Conservation (phyloP, 1,284 basidiomycete genomes). For the Austroboletus novae-zelandiae region DNA sequence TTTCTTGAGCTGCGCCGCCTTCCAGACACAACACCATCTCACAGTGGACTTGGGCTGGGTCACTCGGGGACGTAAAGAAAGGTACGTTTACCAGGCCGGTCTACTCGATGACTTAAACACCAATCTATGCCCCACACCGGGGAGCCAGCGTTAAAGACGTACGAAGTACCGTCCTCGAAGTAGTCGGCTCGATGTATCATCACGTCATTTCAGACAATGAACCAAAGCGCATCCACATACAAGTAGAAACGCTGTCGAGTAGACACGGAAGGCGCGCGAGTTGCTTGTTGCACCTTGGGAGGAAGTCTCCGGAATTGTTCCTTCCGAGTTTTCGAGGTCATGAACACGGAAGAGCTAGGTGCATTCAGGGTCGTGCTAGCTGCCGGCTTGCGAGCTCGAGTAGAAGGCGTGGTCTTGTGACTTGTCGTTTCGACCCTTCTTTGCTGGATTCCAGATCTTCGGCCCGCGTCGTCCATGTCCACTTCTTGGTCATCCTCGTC, state of each 20-base stretch:
- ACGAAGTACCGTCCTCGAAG: conserved; percentile 40
- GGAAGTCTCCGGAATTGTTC: too few relatives aligned
- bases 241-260: conserved; percentile 51
- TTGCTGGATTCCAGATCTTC: too few relatives aligned
- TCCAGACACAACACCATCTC: conserved; percentile 79
- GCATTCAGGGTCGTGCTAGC: too few relatives aligned
- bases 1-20: conserved; percentile 67
- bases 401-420: too few relatives aligned
- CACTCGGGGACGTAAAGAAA: neutral
- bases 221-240: conserved; percentile 52
- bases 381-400: too few relatives aligned
- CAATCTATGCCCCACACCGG: conserved; percentile 88
- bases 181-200: conserved; percentile 38
- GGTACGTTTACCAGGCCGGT: conserved; percentile 48
- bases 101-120: conserved; percentile 75
- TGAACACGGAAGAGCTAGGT: too few relatives aligned
- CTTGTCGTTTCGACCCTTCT: too few relatives aligned
- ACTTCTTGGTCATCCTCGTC: too few relatives aligned
- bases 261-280: too few relatives aligned
- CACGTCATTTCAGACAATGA: neutral
- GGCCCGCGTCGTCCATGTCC: too few relatives aligned
- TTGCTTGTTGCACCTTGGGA: too few relatives aligned
- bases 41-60: conserved; percentile 46
- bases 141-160: conserved; percentile 80
- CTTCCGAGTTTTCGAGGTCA: too few relatives aligned